Evolutionary conservation across 345 rosid species (phyloP).

Genomic region (sweet orange (Citrus sinensis)): DVS_A1.0 CM039165.1:31795501-31796000

Average conservation of each 20-base stretch:
- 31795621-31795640: background rate
- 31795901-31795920: background rate
- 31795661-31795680: background rate
- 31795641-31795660: background rate
- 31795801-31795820: background rate
- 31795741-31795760: no score
- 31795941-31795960: background rate
- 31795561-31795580: slow-evolving; percentile 26
- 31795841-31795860: background rate
- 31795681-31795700: background rate
- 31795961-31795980: no score
- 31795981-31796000: slow-evolving; percentile 16
- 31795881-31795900: background rate
- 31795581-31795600: background rate
- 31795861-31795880: background rate
- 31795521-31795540: background rate
- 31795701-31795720: slow-evolving; percentile 21
- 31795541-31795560: background rate
- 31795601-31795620: no score
- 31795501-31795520: no score
- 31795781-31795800: background rate
- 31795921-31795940: background rate
- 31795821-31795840: no score
- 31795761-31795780: no score
- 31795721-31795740: background rate